These are phyloP conservation scores for Ceratobasidium sp. DNA, from an alignment of 1,284 basidiomycete species.

Conservation along the genomic window DNA sequence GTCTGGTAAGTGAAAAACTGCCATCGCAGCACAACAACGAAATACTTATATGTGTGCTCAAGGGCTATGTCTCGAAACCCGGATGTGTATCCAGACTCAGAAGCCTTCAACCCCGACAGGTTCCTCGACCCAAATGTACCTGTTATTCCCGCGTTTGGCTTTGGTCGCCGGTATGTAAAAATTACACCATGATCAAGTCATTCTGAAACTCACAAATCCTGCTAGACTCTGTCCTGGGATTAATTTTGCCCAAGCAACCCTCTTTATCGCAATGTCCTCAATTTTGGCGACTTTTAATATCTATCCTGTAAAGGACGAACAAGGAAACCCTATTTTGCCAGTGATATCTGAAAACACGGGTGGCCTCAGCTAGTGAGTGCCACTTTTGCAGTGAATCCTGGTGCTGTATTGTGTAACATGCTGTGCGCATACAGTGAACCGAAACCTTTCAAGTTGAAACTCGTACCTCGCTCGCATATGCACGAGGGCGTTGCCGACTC, in stretches of 20 bases:
- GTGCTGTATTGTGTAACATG: neutral
- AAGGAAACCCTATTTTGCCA: slow-evolving; percentile 46
- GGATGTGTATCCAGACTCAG: slow-evolving; percentile 8
- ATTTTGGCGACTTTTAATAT: slow-evolving; percentile 51
- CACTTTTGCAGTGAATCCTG: no score
- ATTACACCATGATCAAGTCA: no score
- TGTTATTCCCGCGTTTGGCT: slow-evolving; percentile 8
- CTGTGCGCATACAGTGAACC: slow-evolving; percentile 14
- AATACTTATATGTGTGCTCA: neutral
- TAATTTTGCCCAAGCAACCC: slow-evolving; percentile 34
- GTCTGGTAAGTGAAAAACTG: neutral
- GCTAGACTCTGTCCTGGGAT: slow-evolving; percentile 42
- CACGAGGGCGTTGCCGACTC: no score
- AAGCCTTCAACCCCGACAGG: slow-evolving; percentile 26
- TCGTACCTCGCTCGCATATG: neutral
- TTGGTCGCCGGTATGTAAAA: slow-evolving; percentile 16
- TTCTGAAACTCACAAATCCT: neutral
- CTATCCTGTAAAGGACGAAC: slow-evolving; percentile 38
- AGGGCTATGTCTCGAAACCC: slow-evolving; percentile 24
- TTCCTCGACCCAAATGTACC: slow-evolving; percentile 16
- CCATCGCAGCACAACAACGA: neutral
- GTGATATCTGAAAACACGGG: neutral
- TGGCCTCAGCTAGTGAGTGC: neutral
- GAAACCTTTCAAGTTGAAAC: slow-evolving; percentile 20
- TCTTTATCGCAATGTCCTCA: slow-evolving; percentile 35